Evolutionary conservation across 2,329 filamentous ascomycete species (phyloP).

Genomic region (Neoarthrinium moseri): DNA sequence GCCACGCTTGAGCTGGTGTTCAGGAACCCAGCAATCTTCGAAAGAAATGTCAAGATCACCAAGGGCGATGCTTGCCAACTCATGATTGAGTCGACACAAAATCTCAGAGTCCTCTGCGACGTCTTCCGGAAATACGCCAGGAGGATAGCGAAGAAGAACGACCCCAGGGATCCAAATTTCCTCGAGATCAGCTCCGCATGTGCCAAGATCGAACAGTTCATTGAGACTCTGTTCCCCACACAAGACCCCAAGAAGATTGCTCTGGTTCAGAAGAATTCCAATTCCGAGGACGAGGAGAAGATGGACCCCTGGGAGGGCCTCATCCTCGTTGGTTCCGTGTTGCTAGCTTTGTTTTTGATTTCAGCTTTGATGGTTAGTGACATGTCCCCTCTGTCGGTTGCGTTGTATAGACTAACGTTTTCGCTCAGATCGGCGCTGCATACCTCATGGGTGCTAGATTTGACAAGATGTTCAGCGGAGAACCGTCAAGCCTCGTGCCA

Average conservation of each 20-base stretch:
- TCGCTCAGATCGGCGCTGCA: constrained; percentile 67
- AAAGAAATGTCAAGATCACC: constrained; percentile 91
- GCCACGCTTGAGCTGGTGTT: constrained; percentile 91
- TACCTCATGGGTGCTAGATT: constrained; percentile 82
- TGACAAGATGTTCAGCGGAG: constrained; percentile 58
- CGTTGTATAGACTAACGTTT: constrained; percentile 13
- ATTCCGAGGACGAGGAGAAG: constrained; percentile 34
- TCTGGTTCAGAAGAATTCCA: constrained; percentile 33
- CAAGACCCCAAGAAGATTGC: constrained; percentile 67
- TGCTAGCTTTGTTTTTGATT: constrained; percentile 69
- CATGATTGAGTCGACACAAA: constrained; percentile 92
- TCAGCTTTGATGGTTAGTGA: constrained; percentile 75
- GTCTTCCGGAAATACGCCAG: constrained; percentile 77
- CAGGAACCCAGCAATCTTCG: constrained; percentile 83
- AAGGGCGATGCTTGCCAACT: constrained; percentile 90
- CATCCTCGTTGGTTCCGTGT: constrained; percentile 65
- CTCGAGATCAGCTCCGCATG: constrained; percentile 88
- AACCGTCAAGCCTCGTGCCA: not conserved
- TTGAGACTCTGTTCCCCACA: constrained; percentile 86
- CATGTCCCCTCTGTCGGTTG: not conserved
- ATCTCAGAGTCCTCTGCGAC: constrained; percentile 76
- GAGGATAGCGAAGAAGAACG: constrained; percentile 90
- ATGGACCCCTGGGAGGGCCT: constrained; percentile 56
- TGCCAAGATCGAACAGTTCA: constrained; percentile 93
- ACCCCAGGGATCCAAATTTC: constrained; percentile 88